Percentiles rank a stretch among this genome's conserved stretches.
These are phyloP conservation scores for Dioszegia crocea DNA, from an alignment of 768 basidiomycete species.

Conservation along the genomic window DNA sequence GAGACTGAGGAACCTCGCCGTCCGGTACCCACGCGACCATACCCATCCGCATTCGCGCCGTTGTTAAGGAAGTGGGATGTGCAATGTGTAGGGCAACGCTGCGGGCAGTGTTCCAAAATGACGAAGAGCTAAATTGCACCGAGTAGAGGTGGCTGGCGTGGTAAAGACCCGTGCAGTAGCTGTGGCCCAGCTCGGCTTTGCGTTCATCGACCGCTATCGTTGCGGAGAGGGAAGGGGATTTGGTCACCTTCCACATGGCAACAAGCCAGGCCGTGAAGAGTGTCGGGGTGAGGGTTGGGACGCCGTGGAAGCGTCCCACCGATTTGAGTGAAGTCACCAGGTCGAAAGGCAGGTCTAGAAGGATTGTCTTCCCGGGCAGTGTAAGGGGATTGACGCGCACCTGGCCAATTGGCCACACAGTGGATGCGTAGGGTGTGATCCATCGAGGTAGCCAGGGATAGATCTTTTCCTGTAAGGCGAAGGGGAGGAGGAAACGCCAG, in stretches of 20 bases:
- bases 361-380: not conserved
- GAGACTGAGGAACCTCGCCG: not conserved
- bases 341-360: not conserved
- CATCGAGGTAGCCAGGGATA: conserved; percentile 7
- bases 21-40: conserved; percentile 11
- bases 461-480: conserved; percentile 7
- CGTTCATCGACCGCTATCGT: conserved; percentile 1
- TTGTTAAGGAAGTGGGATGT: not conserved
- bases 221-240: not conserved
- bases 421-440: conserved; percentile 2
- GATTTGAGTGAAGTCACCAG: not conserved
- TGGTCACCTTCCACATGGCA: not conserved
- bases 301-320: not conserved
- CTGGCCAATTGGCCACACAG: not conserved
- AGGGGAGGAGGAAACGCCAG: conserved; percentile 7
- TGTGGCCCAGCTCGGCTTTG: not conserved
- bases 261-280: conserved; percentile 4
- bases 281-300: conserved; percentile 3
- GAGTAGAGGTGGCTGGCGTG: not conserved
- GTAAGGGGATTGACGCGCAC: not conserved
- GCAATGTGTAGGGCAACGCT: not conserved
- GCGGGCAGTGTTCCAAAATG: conserved; percentile 1
- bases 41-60: conserved; percentile 10
- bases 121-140: not conserved
- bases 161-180: conserved; percentile 5